These are phyloP conservation scores for Westerdykella aurantiaca DNA, from an alignment of 2,329 filamentous ascomycete species.

Conservation along the genomic window DNA sequence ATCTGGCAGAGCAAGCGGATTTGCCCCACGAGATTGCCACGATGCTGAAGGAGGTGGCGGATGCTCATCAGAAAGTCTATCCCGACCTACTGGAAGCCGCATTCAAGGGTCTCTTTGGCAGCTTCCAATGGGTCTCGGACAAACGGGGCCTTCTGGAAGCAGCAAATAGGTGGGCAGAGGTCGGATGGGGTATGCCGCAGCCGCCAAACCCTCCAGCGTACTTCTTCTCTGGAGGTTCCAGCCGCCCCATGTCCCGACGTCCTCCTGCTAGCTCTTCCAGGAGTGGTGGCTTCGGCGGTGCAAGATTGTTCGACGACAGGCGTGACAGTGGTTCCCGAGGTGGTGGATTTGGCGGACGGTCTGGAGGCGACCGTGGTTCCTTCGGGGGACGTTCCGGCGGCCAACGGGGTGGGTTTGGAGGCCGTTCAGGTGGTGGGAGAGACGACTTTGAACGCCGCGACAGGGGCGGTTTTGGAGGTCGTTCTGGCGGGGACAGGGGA, in stretches of 20 bases:
- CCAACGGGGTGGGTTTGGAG: conserved; percentile 3
- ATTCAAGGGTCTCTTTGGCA: conserved; percentile 56
- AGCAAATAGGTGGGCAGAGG: conserved; percentile 42
- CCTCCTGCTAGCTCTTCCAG: conserved; percentile 2
- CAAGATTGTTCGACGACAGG: background rate
- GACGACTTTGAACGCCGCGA: conserved; percentile 4
- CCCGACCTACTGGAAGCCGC: conserved; percentile 40
- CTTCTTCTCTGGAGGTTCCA: conserved; percentile 8
- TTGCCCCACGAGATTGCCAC: conserved; percentile 39
- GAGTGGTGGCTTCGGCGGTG: conserved; percentile 6
- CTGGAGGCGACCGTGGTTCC: conserved; percentile 4
- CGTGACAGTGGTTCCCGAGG: conserved; percentile 4
- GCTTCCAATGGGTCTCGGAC: conserved; percentile 40
- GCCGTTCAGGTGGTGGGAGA: conserved; percentile 3
- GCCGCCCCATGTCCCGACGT: background rate
- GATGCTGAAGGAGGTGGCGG: conserved; percentile 43
- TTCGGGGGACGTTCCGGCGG: conserved; percentile 2
- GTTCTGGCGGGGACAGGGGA: conserved; percentile 6
- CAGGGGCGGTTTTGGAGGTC: conserved; percentile 9
- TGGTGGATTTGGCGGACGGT: conserved; percentile 2
- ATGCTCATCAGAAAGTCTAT: conserved; percentile 43
- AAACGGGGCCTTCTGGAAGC: conserved; percentile 40
- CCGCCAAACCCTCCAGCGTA: conserved; percentile 35
- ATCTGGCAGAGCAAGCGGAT: conserved; percentile 39
- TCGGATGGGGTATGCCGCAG: conserved; percentile 44